Conservation (phyloP, 1,284 basidiomycete species). For the Grifola frondosa region DNA sequence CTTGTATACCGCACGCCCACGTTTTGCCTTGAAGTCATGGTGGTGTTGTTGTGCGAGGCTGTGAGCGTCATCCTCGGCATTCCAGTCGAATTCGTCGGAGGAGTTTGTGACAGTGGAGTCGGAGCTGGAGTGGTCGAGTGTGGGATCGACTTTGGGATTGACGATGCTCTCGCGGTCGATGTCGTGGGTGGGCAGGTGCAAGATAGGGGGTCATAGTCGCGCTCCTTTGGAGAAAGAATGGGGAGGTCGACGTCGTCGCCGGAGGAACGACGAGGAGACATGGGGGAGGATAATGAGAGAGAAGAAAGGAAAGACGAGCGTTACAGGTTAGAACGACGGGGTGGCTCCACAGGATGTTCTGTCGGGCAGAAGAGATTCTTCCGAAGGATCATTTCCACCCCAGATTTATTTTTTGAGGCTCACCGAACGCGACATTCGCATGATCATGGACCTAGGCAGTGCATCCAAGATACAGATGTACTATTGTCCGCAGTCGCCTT, state of each 20-base stretch:
- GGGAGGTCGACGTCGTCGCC: constrained; percentile 28
- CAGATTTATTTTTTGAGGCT: too few species aligned
- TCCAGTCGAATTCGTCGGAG: constrained; percentile 76
- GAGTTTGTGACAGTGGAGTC: constrained; percentile 61
- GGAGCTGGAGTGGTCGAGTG: constrained; percentile 38
- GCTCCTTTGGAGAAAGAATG: constrained; percentile 16
- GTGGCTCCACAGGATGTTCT: too few species aligned
- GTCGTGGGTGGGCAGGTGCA: constrained; percentile 14
- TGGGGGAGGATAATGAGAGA: too few species aligned
- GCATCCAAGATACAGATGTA: too few species aligned
- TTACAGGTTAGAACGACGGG: too few species aligned
- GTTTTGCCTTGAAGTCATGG: constrained; percentile 41
- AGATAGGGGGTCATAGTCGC: constrained; percentile 15
- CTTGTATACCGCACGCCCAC: constrained; percentile 59
- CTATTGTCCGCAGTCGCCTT: too few species aligned
- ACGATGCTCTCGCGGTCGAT: constrained; percentile 23
- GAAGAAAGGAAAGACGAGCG: too few species aligned
- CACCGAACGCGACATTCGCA: too few species aligned
- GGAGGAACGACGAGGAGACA: too few species aligned
- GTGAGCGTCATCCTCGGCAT: constrained; percentile 48
- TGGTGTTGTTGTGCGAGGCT: constrained; percentile 21
- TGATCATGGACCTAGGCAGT: too few species aligned
- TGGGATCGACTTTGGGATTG: constrained; percentile 14
- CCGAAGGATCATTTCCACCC: too few species aligned
- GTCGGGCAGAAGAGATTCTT: too few species aligned